A percentile compares a stretch with the other conserved stretches of the same genome.
These are phyloP conservation scores for Phytophthora brassicae DNA, from an alignment of 352 stramenopile species.

Conservation along the genomic window DNA sequence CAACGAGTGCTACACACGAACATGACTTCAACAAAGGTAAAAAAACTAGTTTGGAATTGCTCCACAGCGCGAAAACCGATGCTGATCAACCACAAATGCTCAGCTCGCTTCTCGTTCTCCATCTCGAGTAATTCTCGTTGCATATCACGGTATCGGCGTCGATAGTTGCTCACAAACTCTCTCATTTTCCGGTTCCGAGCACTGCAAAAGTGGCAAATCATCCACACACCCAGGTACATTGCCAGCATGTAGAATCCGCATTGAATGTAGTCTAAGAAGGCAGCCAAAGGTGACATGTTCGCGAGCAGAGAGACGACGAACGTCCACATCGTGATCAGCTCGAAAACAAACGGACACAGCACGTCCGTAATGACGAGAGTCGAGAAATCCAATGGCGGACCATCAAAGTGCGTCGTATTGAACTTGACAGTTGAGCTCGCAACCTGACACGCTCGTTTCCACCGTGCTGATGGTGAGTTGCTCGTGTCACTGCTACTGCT, in stretches of 20 bases:
- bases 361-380: constrained; percentile 85
- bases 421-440: constrained; percentile 74
- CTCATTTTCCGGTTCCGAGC: constrained; percentile 85
- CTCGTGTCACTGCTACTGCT: constrained; percentile 25
- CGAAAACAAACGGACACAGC: constrained; percentile 81
- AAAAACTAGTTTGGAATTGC: constrained; percentile 68
- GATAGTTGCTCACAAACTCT: constrained; percentile 88
- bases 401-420: constrained; percentile 78
- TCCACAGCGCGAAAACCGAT: constrained; percentile 83
- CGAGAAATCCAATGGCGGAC: constrained; percentile 78
- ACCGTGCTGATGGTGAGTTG: constrained; percentile 41
- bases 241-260: constrained; percentile 77
- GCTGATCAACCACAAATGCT: constrained; percentile 84
- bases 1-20: constrained; percentile 32
- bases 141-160: constrained; percentile 72
- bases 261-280: constrained; percentile 85
- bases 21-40: constrained; percentile 41
- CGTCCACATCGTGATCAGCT: constrained; percentile 71
- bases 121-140: constrained; percentile 70
- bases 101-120: constrained; percentile 79
- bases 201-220: constrained; percentile 87
- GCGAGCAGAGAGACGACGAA: constrained; percentile 63
- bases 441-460: constrained; percentile 74
- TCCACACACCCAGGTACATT: constrained; percentile 75
- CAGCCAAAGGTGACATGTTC: constrained; percentile 62